Base-by-base conservation (phyloP, 345 rosid species). In the Eucalyptus coolabah region DNA sequence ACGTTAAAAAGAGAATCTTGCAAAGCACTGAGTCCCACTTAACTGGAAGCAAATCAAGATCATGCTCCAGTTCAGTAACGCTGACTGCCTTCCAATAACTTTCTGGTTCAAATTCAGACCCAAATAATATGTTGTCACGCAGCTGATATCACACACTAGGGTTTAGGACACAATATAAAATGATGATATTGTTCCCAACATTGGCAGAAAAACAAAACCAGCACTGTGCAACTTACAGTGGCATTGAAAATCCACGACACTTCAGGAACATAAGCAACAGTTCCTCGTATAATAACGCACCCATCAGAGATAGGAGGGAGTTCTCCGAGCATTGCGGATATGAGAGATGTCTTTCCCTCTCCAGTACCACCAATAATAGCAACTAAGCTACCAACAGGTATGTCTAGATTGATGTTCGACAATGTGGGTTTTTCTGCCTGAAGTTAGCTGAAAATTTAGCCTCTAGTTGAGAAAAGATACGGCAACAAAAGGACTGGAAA, bases 321-420 rank as follows among this genome's bases (percentile, higher is more conserved):
- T 56, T 56, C 63, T 24, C 63, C 63, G 13, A 56, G 63, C 63
- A 56, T 56, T 56, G 63, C 63, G 3, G 63, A 56, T 56, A 56
- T 56, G 30, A 56, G 63, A 56, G 63, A 56, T 56, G 63, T 56
- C 63, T 56, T 56, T 56, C 99, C 99, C 92, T 98, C 98, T 88
- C 99, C 99, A 12, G 99, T 98, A 89, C 97, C 95, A 82, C 99
- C 99, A 89, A 98, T 97, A 90, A 98, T 87, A 34, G 99, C 99
- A 88, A 96, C 95, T 87, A 98, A 94, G 93, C 96, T 94, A 37
- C 99, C 99, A n/a, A 89, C 93, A 8, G 96, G 95, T 88, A 97
- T 92, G 59, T 96, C 96, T 92, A 98, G 90, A 93, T 95, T 95
- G 91, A 98, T 94, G 92, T 93, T 91, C 83, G 96, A 93, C 87